These are phyloP conservation scores for Mortierella polycephala DNA, from an alignment of 371 early-diverging fungal species.

Conservation along the genomic window DNA sequence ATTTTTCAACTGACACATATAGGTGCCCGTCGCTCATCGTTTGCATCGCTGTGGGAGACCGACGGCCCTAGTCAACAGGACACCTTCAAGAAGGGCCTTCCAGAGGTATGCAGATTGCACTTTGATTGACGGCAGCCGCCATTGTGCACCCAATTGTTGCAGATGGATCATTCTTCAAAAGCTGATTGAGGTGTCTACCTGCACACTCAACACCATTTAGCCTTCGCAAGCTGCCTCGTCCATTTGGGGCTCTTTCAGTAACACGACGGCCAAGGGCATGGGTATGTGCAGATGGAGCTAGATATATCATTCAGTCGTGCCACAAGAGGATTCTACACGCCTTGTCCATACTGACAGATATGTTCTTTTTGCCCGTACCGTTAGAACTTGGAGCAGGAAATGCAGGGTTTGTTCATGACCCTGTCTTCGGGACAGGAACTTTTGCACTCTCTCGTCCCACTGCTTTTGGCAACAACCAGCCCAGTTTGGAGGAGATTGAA, in stretches of 20 bases:
- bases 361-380: neutral
- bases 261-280: conserved; percentile 39
- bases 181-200: neutral
- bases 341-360: too few species aligned
- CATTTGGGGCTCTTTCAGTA: conserved; percentile 55
- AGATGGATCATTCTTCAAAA: neutral
- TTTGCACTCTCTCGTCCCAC: conserved; percentile 43
- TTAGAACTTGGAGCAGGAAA: conserved; percentile 26
- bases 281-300: conserved; percentile 11
- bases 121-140: neutral
- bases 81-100: conserved; percentile 45
- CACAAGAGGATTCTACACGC: neutral
- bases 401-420: conserved; percentile 37
- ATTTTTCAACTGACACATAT: too few species aligned
- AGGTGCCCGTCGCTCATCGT: conserved; percentile 47
- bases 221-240: conserved; percentile 51
- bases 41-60: conserved; percentile 49
- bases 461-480: conserved; percentile 27
- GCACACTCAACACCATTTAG: conserved; percentile 4
- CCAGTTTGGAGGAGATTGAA: conserved; percentile 66
- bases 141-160: neutral
- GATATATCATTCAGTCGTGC: neutral
- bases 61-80: conserved; percentile 25
- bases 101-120: conserved; percentile 34
- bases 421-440: conserved; percentile 47